A percentile compares a stretch with the other conserved stretches of the same genome.
Evolutionary conservation across 352 stramenopile species (phyloP).

Genomic region (Globisporangium cederbergense): DNA sequence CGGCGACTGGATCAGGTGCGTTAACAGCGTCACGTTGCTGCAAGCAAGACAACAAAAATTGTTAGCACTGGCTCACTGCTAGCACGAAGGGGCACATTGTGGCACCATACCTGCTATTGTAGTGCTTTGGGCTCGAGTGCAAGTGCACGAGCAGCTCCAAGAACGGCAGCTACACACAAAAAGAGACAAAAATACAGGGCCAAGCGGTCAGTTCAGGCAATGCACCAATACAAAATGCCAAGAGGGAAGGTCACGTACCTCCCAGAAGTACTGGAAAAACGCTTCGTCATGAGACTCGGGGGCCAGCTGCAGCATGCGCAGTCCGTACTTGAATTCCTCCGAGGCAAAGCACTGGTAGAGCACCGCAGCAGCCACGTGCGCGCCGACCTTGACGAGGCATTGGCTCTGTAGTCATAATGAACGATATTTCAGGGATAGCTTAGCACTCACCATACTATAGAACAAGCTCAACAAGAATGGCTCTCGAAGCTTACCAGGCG

Average conservation of each 20-base stretch:
- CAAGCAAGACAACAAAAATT: background rate
- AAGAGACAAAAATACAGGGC: background rate
- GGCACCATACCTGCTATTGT: slow-evolving; percentile 51
- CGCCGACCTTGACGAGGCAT: slow-evolving; percentile 80
- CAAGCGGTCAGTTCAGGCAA: background rate
- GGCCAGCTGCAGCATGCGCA: slow-evolving; percentile 72
- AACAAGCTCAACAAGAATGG: background rate
- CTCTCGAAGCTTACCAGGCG: slow-evolving; percentile 38
- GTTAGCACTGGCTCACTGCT: no score
- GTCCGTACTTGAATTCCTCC: slow-evolving; percentile 79
- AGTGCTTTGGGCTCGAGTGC: slow-evolving; percentile 66
- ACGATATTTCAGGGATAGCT: background rate
- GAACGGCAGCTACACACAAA: slow-evolving; percentile 50
- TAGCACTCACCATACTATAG: background rate
- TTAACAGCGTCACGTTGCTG: slow-evolving; percentile 73
- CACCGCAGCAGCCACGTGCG: slow-evolving; percentile 75
- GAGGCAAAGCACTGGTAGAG: slow-evolving; percentile 80
- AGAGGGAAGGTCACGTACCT: slow-evolving; percentile 34
- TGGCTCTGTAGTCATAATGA: slow-evolving; percentile 43
- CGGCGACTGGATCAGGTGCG: slow-evolving; percentile 77
- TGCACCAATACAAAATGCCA: background rate
- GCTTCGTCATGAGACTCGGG: slow-evolving; percentile 64
- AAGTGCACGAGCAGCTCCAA: slow-evolving; percentile 80
- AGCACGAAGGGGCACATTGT: background rate
- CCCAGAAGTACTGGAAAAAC: slow-evolving; percentile 88